A percentile compares a stretch with the other conserved stretches of the same genome.
These are phyloP conservation scores for Erysimum cheiri DNA, from an alignment of 441 rosid species.

Conservation along the genomic window DNA sequence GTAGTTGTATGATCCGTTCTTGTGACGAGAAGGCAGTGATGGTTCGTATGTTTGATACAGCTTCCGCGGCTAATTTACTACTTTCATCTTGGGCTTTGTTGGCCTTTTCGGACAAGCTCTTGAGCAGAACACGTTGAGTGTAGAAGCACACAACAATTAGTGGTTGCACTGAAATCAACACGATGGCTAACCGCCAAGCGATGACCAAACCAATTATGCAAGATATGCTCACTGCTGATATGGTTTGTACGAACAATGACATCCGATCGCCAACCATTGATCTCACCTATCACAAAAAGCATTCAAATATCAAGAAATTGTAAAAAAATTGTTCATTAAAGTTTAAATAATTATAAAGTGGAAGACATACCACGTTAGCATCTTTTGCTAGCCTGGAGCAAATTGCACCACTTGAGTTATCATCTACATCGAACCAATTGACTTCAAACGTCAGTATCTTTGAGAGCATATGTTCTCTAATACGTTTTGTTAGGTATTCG, in stretches of 20 bases:
- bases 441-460: slow-evolving; percentile 77
- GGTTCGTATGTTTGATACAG: slow-evolving; percentile 68
- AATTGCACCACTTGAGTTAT: slow-evolving; percentile 72
- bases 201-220: slow-evolving; percentile 74
- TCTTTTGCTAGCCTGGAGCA: slow-evolving; percentile 80
- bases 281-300: slow-evolving; percentile 54
- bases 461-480: slow-evolving; percentile 70
- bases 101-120: slow-evolving; percentile 61
- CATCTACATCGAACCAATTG: slow-evolving; percentile 77
- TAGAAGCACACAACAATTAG: slow-evolving; percentile 66
- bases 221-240: slow-evolving; percentile 66
- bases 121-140: slow-evolving; percentile 53
- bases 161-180: slow-evolving; percentile 80
- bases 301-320: not conserved
- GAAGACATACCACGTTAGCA: slow-evolving; percentile 62
- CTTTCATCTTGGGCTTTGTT: slow-evolving; percentile 72
- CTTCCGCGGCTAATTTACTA: slow-evolving; percentile 74
- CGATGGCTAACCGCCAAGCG: slow-evolving; percentile 78
- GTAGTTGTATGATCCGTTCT: slow-evolving; percentile 61
- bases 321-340: not conserved
- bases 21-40: slow-evolving; percentile 77
- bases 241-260: slow-evolving; percentile 67
- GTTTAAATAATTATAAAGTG: not conserved
- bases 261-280: slow-evolving; percentile 75
- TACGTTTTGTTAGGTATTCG: slow-evolving; percentile 63